phyloP scores from a whole-genome alignment of 257 asterid genomes.

The Echites panduratus region DNA sequence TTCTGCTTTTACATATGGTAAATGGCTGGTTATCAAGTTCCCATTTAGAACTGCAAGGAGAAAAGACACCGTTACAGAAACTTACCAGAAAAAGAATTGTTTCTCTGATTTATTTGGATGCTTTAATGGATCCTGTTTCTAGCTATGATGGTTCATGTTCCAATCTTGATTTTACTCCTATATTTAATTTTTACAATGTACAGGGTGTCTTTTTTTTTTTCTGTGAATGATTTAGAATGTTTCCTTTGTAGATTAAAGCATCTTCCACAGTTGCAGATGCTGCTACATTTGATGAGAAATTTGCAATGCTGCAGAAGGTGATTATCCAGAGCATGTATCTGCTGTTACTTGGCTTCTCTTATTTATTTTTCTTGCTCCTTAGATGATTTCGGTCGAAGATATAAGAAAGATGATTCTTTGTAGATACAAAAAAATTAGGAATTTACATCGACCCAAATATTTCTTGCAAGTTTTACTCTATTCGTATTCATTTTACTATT shows the following conservation, averaged over 20 bases:
- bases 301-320: constrained; percentile 77
- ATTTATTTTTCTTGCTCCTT: background rate
- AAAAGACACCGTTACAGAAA: background rate
- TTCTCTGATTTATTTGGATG: background rate
- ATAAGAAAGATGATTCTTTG: background rate
- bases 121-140: too few species aligned
- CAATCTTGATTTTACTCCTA: background rate
- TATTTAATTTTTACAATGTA: background rate
- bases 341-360: background rate
- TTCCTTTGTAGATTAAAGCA: constrained; percentile 40
- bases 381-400: background rate
- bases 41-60: background rate
- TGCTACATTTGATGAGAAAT: constrained; percentile 31
- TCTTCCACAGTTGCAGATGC: constrained; percentile 21
- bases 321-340: constrained; percentile 8
- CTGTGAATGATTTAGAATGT: background rate
- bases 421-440: background rate
- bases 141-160: background rate
- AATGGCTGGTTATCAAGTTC: background rate
- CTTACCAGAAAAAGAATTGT: background rate
- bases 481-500: background rate
- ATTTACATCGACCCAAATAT: background rate
- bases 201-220: background rate
- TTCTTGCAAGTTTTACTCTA: background rate
- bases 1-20: background rate